phyloP scores from a whole-genome alignment of 495 filamentous ascomycete species.

The Elaphomyces granulatus region DNA sequence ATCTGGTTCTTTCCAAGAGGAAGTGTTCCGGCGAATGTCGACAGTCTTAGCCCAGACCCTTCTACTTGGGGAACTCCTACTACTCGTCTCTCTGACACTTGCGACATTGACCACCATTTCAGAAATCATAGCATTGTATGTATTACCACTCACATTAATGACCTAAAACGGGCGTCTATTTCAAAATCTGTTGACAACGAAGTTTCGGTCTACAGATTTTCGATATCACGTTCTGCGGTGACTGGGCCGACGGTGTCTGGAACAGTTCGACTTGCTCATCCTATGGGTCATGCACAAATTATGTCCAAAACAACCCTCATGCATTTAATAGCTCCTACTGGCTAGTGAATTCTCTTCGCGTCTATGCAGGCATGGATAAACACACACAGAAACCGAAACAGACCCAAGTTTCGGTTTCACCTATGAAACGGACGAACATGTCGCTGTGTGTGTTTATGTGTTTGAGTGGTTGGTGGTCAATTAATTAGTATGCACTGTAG shows the following conservation, averaged over 20 bases:
- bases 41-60: conserved; percentile 37
- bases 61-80: conserved; percentile 42
- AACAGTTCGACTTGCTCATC: conserved; percentile 15
- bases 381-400: too few species aligned
- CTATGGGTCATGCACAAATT: conserved; percentile 39
- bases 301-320: conserved; percentile 45
- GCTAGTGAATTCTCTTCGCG: conserved; percentile 48
- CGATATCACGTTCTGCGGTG: conserved; percentile 55
- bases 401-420: too few species aligned
- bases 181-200: not conserved
- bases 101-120: conserved; percentile 48
- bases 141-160: conserved; percentile 1
- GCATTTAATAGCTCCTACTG: conserved; percentile 52
- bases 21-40: conserved; percentile 39
- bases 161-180: too few species aligned
- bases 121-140: conserved; percentile 45
- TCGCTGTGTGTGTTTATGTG: too few species aligned
- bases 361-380: too few species aligned
- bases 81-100: conserved; percentile 43
- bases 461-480: too few species aligned
- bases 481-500: too few species aligned
- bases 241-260: conserved; percentile 43
- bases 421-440: too few species aligned
- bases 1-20: conserved; percentile 44
- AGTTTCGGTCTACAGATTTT: conserved; percentile 27